Evolutionary conservation across 139 green algal genomes (phyloP).

Genomic region (Asterochloris sp.): DNA sequence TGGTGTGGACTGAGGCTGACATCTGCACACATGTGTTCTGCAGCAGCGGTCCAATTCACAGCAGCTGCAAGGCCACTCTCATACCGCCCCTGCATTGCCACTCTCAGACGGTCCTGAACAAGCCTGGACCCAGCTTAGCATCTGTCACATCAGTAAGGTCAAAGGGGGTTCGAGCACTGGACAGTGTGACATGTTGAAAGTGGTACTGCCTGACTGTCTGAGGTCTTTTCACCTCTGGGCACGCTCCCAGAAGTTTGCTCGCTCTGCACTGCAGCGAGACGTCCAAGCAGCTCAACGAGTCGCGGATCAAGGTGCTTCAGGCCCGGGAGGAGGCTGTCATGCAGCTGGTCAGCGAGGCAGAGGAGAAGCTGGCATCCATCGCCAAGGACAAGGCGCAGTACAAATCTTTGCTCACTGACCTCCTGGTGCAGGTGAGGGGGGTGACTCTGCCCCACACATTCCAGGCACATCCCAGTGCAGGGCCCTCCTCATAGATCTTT

Average conservation of each 20-base stretch:
- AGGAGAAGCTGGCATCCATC: conserved; percentile 54
- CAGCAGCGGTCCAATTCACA: too few species aligned
- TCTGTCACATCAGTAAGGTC: too few species aligned
- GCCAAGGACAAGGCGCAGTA: conserved; percentile 70
- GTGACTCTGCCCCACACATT: background rate
- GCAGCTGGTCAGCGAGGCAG: conserved; percentile 52
- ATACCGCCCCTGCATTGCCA: too few species aligned
- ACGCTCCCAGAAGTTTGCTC: background rate
- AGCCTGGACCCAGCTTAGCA: too few species aligned
- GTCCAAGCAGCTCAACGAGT: conserved; percentile 96
- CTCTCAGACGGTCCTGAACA: too few species aligned
- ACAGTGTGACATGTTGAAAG: background rate
- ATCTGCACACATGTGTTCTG: too few species aligned
- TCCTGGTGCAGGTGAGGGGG: conserved; percentile 79
- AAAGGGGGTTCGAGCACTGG: too few species aligned
- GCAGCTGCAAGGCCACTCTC: too few species aligned
- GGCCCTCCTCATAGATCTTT: too few species aligned
- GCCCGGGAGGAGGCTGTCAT: conserved; percentile 85
- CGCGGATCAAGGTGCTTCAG: conserved; percentile 88
- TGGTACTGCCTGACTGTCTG: background rate
- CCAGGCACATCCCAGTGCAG: background rate
- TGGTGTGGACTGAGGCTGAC: too few species aligned
- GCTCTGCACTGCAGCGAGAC: conserved; percentile 69
- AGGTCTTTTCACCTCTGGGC: background rate
- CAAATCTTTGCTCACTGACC: conserved; percentile 74